Evolutionary conservation across 106 monocot species (phyloP).

Genomic region (Acorus gramineus): DNA sequence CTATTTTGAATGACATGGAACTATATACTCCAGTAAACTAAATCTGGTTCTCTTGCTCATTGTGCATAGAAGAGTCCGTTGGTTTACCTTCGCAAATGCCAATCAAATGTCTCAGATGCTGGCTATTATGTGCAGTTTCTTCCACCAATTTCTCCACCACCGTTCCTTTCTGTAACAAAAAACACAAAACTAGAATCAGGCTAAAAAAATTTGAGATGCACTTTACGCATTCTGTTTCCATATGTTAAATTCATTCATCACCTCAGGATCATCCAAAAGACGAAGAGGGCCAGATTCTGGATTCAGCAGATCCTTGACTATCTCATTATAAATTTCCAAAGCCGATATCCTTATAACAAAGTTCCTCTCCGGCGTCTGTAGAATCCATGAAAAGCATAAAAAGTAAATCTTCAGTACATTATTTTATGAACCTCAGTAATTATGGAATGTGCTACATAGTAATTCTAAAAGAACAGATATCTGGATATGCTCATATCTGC

Average conservation of each 20-base stretch:
- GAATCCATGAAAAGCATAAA: background rate
- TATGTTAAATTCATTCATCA: background rate
- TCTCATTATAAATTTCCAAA: slow-evolving; percentile 84
- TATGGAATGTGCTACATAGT: too few relatives aligned
- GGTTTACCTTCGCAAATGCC: slow-evolving; percentile 6
- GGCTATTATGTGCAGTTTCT: slow-evolving; percentile 9
- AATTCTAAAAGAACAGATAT: background rate
- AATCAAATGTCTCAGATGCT: slow-evolving; percentile 18
- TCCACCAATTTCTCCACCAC: slow-evolving; percentile 23
- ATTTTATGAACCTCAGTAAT: too few relatives aligned
- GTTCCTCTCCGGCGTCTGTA: slow-evolving; percentile 39
- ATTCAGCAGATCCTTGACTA: slow-evolving; percentile 16
- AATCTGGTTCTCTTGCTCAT: too few relatives aligned
- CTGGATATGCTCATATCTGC: background rate
- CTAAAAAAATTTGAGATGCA: background rate
- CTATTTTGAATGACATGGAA: too few relatives aligned
- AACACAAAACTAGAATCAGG: background rate
- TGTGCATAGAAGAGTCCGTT: background rate
- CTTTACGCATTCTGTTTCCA: too few relatives aligned
- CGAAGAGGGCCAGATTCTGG: slow-evolving; percentile 38
- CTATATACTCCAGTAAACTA: too few relatives aligned
- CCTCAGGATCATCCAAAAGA: slow-evolving; percentile 53
- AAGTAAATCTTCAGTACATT: background rate
- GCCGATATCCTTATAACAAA: slow-evolving; percentile 11
- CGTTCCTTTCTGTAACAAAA: slow-evolving; percentile 24